These are phyloP conservation scores for Xerocomus brunneocitrinus DNA, from an alignment of 768 basidiomycete species.

Conservation along the genomic window DNA sequence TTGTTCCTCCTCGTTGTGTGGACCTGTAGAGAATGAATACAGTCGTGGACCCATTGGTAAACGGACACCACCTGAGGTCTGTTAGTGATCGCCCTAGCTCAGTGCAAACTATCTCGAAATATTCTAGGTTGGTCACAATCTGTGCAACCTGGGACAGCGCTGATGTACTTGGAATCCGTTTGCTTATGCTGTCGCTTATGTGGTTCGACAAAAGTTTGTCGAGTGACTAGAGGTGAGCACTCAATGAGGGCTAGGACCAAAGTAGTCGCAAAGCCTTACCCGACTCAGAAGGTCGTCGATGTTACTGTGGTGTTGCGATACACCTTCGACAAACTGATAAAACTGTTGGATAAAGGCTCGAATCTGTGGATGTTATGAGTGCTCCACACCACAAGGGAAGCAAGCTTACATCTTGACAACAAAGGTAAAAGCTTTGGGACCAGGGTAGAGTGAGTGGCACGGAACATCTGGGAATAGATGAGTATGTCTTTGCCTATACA, in stretches of 20 bases:
- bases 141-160: constrained; percentile 90
- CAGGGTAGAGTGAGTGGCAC: constrained; percentile 80
- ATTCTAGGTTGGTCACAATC: constrained; percentile 88
- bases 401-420: constrained; percentile 74
- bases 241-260: constrained; percentile 1
- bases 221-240: constrained; percentile 55
- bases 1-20: constrained; percentile 76
- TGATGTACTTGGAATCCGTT: constrained; percentile 67
- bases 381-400: neutral
- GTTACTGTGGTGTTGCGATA: constrained; percentile 85
- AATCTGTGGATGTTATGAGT: constrained; percentile 45
- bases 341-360: constrained; percentile 90
- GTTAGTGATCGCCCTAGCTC: constrained; percentile 85
- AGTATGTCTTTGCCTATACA: neutral
- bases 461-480: constrained; percentile 41
- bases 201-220: constrained; percentile 75
- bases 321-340: constrained; percentile 94
- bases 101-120: constrained; percentile 78
- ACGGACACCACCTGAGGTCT: constrained; percentile 58
- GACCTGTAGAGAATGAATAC: constrained; percentile 46
- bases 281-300: constrained; percentile 89
- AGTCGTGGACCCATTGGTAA: neutral
- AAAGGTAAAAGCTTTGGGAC: constrained; percentile 94
- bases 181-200: constrained; percentile 72
- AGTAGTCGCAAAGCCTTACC: constrained; percentile 38